Percentiles rank a stretch among this genome's conserved stretches.
Conservation (phyloP, 768 basidiomycete genomes). For the Gloeostereum incarnatum region DNA sequence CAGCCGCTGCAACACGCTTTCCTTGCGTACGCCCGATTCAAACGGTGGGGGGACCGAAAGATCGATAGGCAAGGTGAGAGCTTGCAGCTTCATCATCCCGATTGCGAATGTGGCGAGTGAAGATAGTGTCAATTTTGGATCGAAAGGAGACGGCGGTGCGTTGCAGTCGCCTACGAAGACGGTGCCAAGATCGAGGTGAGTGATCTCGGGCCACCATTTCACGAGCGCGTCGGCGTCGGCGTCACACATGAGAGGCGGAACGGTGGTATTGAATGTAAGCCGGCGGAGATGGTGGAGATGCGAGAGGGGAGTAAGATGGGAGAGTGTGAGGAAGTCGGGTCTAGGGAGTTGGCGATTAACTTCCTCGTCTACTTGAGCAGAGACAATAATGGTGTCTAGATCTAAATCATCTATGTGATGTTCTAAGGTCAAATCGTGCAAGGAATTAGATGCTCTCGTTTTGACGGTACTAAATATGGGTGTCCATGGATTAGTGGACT, state of each 20-base stretch:
- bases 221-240: slow-evolving; percentile 25
- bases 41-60: too few species aligned
- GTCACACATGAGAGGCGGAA: slow-evolving; percentile 29
- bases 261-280: slow-evolving; percentile 28
- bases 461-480: slow-evolving; percentile 21
- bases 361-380: slow-evolving; percentile 8
- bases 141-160: too few species aligned
- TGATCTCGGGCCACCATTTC: slow-evolving; percentile 35
- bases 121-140: too few species aligned
- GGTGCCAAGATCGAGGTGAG: slow-evolving; percentile 30
- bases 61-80: too few species aligned
- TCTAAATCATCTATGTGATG: slow-evolving; percentile 30
- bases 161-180: too few species aligned
- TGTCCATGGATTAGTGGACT: slow-evolving; percentile 21
- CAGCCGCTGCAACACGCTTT: too few species aligned
- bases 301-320: slow-evolving; percentile 24
- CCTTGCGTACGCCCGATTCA: too few species aligned
- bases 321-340: slow-evolving; percentile 18
- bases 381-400: slow-evolving; percentile 8
- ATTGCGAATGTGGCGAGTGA: too few species aligned
- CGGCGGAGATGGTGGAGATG: slow-evolving; percentile 21
- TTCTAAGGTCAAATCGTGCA: slow-evolving; percentile 30
- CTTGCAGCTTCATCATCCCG: too few species aligned
- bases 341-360: too few species aligned
- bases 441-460: slow-evolving; percentile 16